Evolutionary conservation across 331 rosid species (phyloP).

Genomic region (Arachis monticola): DNA sequence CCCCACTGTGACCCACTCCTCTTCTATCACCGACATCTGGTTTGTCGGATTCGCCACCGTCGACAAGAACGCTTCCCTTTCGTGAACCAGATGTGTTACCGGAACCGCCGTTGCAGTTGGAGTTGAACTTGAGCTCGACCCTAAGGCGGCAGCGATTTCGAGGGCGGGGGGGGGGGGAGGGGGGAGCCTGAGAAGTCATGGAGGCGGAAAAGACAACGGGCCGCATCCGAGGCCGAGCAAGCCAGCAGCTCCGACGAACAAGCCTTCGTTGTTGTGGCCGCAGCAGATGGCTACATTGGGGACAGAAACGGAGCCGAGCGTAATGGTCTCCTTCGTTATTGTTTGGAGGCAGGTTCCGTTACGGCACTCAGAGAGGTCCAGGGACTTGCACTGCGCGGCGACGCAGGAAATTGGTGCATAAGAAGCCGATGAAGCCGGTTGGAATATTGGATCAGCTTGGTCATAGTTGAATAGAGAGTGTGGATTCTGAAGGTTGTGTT

Average conservation of each 20-base stretch:
- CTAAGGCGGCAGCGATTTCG: too few relatives aligned
- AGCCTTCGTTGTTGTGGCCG: conserved; percentile 50
- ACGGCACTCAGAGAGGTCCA: conserved; percentile 75
- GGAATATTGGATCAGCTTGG: conserved; percentile 81
- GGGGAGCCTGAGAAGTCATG: too few relatives aligned
- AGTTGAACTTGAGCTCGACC: too few relatives aligned
- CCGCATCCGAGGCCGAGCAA: conserved; percentile 91
- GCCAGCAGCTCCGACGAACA: conserved; percentile 73
- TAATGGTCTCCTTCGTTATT: conserved; percentile 73
- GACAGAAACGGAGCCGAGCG: conserved; percentile 57
- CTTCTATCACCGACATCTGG: too few relatives aligned
- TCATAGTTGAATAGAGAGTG: conserved; percentile 57
- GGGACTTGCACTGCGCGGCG: conserved; percentile 59
- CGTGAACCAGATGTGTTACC: too few relatives aligned
- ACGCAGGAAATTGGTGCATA: conserved; percentile 61
- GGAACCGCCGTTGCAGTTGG: too few relatives aligned
- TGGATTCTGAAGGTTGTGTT: conserved; percentile 13
- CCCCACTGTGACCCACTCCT: too few relatives aligned
- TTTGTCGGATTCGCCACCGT: too few relatives aligned
- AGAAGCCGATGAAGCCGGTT: conserved; percentile 67
- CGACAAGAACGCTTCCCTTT: too few relatives aligned
- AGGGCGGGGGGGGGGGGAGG: too few relatives aligned
- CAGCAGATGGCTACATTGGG: conserved; percentile 67
- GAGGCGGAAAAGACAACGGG: conserved; percentile 70
- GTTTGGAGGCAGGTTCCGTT: conserved; percentile 77